phyloP scores from a whole-genome alignment of 495 filamentous ascomycete species.

The Sordaria brevicollis region DNA sequence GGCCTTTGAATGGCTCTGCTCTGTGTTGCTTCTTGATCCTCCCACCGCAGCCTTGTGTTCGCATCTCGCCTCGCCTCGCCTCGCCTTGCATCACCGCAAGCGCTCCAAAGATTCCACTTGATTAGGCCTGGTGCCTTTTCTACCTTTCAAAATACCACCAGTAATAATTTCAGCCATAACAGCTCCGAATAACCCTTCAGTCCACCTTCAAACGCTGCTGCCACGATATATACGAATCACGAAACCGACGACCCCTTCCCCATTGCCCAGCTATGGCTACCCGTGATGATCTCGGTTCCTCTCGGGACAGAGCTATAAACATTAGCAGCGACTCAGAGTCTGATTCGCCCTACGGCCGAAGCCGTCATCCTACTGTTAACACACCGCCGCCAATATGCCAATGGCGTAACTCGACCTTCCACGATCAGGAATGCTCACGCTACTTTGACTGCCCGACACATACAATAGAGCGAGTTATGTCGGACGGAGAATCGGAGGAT shows the following conservation, averaged over 20 bases:
- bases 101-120: neutral
- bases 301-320: conserved; percentile 1
- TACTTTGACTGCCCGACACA: conserved; percentile 37
- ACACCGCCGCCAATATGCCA: conserved; percentile 11
- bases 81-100: neutral
- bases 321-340: conserved; percentile 8
- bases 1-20: neutral
- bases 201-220: neutral
- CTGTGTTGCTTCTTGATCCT: neutral
- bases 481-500: conserved; percentile 7
- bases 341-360: neutral
- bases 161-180: neutral
- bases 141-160: neutral
- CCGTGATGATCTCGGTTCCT: conserved; percentile 3
- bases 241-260: neutral
- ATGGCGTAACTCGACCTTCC: conserved; percentile 22
- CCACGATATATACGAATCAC: neutral
- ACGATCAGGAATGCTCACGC: conserved; percentile 31
- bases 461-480: conserved; percentile 17
- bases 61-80: neutral
- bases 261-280: conserved; percentile 15
- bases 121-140: neutral
- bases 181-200: neutral
- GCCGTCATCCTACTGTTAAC: neutral
- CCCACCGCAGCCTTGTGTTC: neutral